Evolutionary conservation across 306 rosid genomes (phyloP).

Genomic region (Casuarina equisetifolia): DNA sequence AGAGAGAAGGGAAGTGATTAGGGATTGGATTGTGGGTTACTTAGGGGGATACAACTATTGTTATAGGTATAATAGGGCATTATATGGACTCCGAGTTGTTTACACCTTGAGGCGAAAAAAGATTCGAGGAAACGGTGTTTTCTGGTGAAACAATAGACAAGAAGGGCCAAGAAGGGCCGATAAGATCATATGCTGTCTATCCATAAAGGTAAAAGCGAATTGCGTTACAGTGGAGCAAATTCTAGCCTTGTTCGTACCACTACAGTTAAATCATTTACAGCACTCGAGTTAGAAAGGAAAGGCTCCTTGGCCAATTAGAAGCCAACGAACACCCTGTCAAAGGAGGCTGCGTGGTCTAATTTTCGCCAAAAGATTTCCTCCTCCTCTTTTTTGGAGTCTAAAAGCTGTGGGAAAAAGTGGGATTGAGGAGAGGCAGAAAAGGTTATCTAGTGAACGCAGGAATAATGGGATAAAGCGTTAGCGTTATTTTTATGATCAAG

Average conservation of each 20-base stretch:
- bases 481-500: neutral
- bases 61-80: neutral
- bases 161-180: neutral
- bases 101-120: neutral
- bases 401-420: neutral
- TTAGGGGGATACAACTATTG: neutral
- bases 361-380: neutral
- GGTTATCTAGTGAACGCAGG: neutral
- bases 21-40: neutral
- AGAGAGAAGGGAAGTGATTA: too few relatives aligned
- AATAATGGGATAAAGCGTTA: neutral
- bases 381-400: neutral
- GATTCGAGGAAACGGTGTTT: neutral
- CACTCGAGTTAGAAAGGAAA: too few relatives aligned
- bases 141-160: neutral
- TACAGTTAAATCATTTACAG: too few relatives aligned
- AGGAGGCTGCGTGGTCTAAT: neutral
- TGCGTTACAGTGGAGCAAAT: conserved; percentile 8
- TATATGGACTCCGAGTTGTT: neutral
- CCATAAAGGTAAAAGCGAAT: neutral
- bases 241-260: too few relatives aligned
- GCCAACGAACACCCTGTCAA: neutral
- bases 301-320: neutral
- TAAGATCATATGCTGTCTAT: neutral
- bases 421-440: neutral